Percentiles rank a stretch among this genome's conserved stretches.
Conservation (phyloP, 2,329 filamentous ascomycete species). For the Botrytis sinoallii region DNA sequence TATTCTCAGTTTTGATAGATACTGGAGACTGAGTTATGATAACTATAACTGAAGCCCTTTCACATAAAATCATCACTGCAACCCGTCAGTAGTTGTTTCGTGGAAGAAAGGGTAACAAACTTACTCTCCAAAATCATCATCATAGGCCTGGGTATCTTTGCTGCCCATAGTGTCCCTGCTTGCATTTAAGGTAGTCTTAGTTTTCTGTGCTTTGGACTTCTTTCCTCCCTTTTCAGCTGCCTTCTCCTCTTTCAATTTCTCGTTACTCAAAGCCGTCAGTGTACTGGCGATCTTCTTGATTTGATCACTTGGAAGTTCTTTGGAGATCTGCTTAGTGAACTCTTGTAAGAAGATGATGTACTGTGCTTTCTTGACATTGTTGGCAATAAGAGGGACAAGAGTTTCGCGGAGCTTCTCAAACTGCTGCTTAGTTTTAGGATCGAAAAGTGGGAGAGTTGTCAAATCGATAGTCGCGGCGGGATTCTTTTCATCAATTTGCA, state of each 20-base stretch:
- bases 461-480: conserved; percentile 80
- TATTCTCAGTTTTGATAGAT: not conserved
- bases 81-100: conserved; percentile 26
- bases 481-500: conserved; percentile 69
- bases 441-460: conserved; percentile 76
- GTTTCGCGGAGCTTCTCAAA: conserved; percentile 77
- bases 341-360: conserved; percentile 90
- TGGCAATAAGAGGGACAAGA: conserved; percentile 72
- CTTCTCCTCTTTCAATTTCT: conserved; percentile 99
- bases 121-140: conserved; percentile 83
- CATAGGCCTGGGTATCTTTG: conserved; percentile 75
- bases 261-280: conserved; percentile 87
- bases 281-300: conserved; percentile 93
- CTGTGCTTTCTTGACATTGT: conserved; percentile 81
- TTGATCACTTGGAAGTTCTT: conserved; percentile 85
- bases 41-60: conserved; percentile 38
- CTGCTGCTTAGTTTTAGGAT: conserved; percentile 80
- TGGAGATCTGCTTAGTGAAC: conserved; percentile 80
- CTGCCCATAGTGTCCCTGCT: conserved; percentile 51
- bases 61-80: conserved; percentile 70
- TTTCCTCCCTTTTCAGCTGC: conserved; percentile 88
- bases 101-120: conserved; percentile 41
- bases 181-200: conserved; percentile 78
- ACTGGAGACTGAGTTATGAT: conserved; percentile 5
- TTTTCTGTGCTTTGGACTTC: conserved; percentile 97